Base-by-base conservation (phyloP, 352 stramenopile species). In the Albugo candida region DNA sequence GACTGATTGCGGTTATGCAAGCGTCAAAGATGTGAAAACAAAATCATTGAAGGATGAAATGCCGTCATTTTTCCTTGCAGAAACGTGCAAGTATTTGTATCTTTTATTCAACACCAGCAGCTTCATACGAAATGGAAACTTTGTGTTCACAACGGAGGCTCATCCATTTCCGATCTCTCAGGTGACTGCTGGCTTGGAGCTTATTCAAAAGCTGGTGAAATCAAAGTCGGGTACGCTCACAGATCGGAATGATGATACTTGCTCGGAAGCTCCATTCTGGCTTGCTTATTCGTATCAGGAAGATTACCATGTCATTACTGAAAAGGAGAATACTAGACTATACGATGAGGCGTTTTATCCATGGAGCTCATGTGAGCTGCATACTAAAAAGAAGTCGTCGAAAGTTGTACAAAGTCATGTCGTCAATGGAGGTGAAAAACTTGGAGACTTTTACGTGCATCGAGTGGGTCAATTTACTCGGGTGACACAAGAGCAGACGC, bases 31-130 rank as follows among this genome's bases (percentile, higher is more conserved):
- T 55, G 67, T 96, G 13, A 67, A 92, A 49, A 81, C 70, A 10
- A 71, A 86, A 59, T 50, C 72, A 67, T 74, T 97, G 41, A 70
- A 95, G 14, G 83, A 99, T 54, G 81, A 94, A 54, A 99, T 99
- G 96, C 93, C 94, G 40, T 97, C 83, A 5, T 99, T 97, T 57
- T 98, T 99, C 58, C 70, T 99, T 0, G 96, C 85, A 11, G 96
- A 99, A 66, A 99, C 95, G 12, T 82, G 95, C 60, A 99, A 99
- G 63, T 99, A 99, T 63, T 67, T 99, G 2, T 98, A 97, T 63
- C 54, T 99, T 43, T 83, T 97, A 4, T 99, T 86, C 46, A 80
- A 85, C 55, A 79, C 64, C 38, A 84, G 85, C 18, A 92, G 97
- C 45, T 87, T 94, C 49, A 63, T 97, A 21, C 70, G 80, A 31